Conservation (phyloP, 2,329 filamentous ascomycete species). For the Capronia americana region DNA sequence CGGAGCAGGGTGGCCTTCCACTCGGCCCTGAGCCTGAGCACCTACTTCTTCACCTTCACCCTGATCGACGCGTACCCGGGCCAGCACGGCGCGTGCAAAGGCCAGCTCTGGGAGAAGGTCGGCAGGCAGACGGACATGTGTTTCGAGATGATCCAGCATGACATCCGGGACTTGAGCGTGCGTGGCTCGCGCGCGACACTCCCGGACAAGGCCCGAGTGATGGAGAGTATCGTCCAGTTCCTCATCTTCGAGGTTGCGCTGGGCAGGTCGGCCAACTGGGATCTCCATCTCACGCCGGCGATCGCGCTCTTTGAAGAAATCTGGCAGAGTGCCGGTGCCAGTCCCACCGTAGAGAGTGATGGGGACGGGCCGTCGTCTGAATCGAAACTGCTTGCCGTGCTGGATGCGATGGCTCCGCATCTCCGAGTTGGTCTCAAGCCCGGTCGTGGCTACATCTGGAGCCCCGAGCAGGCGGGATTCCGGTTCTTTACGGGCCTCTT, state of each 20-base stretch:
- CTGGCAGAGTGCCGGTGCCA: background rate
- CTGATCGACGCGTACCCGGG: conserved; percentile 22
- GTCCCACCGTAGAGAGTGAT: background rate
- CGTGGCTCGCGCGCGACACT: conserved; percentile 22
- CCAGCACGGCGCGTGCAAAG: conserved; percentile 9
- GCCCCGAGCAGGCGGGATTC: conserved; percentile 47
- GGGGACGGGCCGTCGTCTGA: background rate
- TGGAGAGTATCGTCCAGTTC: conserved; percentile 47
- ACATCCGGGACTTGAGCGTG: conserved; percentile 36
- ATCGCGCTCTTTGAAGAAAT: conserved; percentile 42
- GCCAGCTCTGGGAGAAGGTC: conserved; percentile 15
- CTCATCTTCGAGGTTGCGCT: conserved; percentile 45
- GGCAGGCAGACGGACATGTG: conserved; percentile 27
- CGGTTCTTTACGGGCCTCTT: conserved; percentile 47
- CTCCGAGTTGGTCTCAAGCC: conserved; percentile 17
- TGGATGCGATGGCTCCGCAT: background rate
- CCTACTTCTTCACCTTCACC: conserved; percentile 62
- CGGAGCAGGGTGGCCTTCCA: conserved; percentile 60
- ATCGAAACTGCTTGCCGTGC: background rate
- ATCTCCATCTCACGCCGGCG: conserved; percentile 45
- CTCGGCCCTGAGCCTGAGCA: conserved; percentile 62
- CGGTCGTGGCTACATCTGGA: conserved; percentile 40
- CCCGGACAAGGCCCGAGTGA: conserved; percentile 38
- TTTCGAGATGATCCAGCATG: conserved; percentile 33
- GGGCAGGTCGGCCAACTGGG: conserved; percentile 41